Percentiles rank a stretch among this genome's conserved stretches.
phyloP scores from a whole-genome alignment of 441 rosid genomes.

The Pelargonium cotyledonis region DNA sequence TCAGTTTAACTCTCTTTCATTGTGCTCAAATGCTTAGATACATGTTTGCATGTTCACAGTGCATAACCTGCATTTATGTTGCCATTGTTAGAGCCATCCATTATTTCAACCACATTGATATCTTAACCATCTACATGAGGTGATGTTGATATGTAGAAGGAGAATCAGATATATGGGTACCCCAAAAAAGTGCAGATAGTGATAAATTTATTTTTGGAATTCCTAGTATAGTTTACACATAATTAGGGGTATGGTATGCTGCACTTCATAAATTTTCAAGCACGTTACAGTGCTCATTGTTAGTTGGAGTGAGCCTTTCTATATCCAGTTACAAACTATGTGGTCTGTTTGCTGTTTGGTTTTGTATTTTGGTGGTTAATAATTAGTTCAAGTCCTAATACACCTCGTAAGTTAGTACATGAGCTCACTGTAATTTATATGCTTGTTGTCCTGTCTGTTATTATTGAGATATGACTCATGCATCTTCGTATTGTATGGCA shows the following conservation, averaged over 20 bases:
- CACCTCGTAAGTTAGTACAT: neutral
- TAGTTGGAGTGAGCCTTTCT: neutral
- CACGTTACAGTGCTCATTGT: neutral
- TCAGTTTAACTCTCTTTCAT: neutral
- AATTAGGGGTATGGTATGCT: neutral
- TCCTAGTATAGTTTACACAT: neutral
- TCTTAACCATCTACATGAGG: neutral
- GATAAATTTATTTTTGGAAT: neutral
- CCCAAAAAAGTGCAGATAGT: too few species aligned
- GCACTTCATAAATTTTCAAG: neutral
- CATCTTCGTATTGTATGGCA: conserved; percentile 18
- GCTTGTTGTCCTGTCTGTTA: neutral
- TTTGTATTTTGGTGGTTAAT: conserved; percentile 3
- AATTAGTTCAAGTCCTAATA: neutral
- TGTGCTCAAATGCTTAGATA: too few species aligned
- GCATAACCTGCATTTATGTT: neutral
- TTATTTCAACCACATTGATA: neutral
- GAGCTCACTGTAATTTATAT: neutral
- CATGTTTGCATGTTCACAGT: neutral
- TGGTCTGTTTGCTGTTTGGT: conserved; percentile 3
- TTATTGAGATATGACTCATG: conserved; percentile 5
- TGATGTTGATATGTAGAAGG: neutral
- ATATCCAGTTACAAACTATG: neutral
- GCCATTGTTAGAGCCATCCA: neutral
- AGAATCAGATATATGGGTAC: neutral